Base-by-base conservation (phyloP, 345 rosid genomes). In the Murraya paniculata region DNA sequence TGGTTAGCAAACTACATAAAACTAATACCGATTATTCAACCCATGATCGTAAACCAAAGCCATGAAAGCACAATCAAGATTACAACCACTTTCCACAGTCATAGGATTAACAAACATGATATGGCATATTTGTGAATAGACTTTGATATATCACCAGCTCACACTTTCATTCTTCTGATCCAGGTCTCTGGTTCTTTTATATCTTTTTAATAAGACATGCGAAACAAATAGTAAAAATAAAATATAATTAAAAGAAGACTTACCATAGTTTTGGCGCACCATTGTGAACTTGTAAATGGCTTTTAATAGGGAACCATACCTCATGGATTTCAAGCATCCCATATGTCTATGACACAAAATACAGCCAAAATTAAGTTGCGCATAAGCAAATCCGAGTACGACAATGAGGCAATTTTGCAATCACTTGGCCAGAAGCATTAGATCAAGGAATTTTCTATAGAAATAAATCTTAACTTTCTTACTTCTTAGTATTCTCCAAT, bases 231-330 rank as follows among this genome's bases (percentile, higher is more conserved):
- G 4, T 14, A 14, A 11, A 61, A 31, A 6, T 30, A 30, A 30
- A 30, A n/a, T 11, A 14, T 22, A 73, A 77, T 2, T 68, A 30
- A 58, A 61, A 73, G 7, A 62, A 13, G 59, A 77, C 88, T 82
- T 87, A 87, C 99, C 99, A 48, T 92, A 90, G 73, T 94, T 94
- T 84, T 92, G 99, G 69, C 48, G 87, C 64, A 94, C 93, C 80
- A 73, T 82, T 5, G 97, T 96, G 87, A 90, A 92, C 72, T 85
- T 91, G 90, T 88, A 84, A 58, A 96, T 86, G 61, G 93, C 94
- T 78, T 92, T 96, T 38, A 89, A 38, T 3, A 96, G 87, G 57
- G 90, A 86, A 76, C 97, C 98, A 39, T 86, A 80, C 74, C 79
- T 89, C 91, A 86, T 84, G 71, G 89, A 88, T 80, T 87, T 88